Evolutionary conservation across 2,329 filamentous ascomycete species (phyloP).

Genomic region (Diaporthe sp.): DNA sequence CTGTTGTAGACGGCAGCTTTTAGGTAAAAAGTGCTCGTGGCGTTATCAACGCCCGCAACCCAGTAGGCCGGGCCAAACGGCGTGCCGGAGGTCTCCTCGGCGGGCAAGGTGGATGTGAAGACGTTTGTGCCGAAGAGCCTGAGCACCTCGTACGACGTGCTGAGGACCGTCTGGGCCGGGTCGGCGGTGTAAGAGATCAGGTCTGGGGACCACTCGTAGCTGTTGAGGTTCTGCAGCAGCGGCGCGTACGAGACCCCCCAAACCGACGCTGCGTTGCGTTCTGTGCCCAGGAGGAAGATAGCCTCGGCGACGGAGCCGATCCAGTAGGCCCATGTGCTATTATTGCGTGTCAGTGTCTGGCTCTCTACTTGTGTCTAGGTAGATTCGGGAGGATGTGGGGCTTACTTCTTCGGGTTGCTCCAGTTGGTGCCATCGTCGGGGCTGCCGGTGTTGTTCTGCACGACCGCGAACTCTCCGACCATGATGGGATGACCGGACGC

Average conservation of each 20-base stretch:
- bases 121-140: conserved; percentile 34
- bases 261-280: conserved; percentile 56
- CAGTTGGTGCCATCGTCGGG: conserved; percentile 25
- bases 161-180: conserved; percentile 37
- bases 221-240: conserved; percentile 56
- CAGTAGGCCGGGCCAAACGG: conserved; percentile 39
- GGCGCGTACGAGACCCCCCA: conserved; percentile 36
- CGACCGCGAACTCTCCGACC: conserved; percentile 54
- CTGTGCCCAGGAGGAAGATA: conserved; percentile 66
- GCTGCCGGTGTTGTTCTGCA: conserved; percentile 49
- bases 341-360: not conserved
- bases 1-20: conserved; percentile 54
- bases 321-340: conserved; percentile 60
- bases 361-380: not conserved
- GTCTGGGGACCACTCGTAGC: conserved; percentile 63
- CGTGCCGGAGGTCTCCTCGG: conserved; percentile 43
- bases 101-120: conserved; percentile 39
- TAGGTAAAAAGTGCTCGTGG: conserved; percentile 38
- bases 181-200: conserved; percentile 39
- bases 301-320: conserved; percentile 71
- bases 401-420: conserved; percentile 34
- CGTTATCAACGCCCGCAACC: conserved; percentile 43
- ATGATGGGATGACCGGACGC: conserved; percentile 49
- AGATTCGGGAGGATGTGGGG: too few species aligned
- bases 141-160: conserved; percentile 40